Percentiles rank a stretch among this genome's conserved stretches.
Evolutionary conservation across 495 filamentous ascomycete species (phyloP).

Genomic region (Darksidea phi): DNA sequence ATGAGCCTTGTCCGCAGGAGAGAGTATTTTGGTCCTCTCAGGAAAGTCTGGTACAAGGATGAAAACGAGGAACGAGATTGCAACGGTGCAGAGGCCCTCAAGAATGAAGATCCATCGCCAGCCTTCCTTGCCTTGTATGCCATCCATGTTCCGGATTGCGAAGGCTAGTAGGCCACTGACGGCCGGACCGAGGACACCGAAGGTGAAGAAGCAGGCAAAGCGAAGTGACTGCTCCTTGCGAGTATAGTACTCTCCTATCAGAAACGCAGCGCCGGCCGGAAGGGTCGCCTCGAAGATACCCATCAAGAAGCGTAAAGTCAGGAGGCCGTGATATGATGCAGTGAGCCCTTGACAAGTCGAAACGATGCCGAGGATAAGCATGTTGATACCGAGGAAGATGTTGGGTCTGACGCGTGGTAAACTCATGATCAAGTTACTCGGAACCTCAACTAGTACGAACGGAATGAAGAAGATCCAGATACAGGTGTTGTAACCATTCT

Average conservation of each 20-base stretch:
- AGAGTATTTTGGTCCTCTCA: conserved; percentile 23
- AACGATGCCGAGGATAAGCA: conserved; percentile 31
- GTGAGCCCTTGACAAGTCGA: conserved; percentile 28
- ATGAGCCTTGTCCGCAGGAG: conserved; percentile 14
- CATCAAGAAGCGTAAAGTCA: conserved; percentile 31
- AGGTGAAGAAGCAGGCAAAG: conserved; percentile 31
- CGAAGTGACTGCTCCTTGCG: conserved; percentile 30
- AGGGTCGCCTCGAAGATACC: conserved; percentile 36
- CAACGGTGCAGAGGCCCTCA: conserved; percentile 31
- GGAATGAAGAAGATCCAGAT: conserved; percentile 36
- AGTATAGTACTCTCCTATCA: conserved; percentile 30
- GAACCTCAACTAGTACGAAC: conserved; percentile 33
- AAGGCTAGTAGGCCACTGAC: conserved; percentile 32
- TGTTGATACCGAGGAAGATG: conserved; percentile 29
- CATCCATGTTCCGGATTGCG: conserved; percentile 30
- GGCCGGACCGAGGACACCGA: conserved; percentile 28
- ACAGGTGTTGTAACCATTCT: conserved; percentile 26
- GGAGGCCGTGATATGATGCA: conserved; percentile 23
- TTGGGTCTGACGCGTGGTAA: conserved; percentile 30
- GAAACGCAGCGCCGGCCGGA: conserved; percentile 30
- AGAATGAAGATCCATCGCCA: conserved; percentile 38
- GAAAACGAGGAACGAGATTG: conserved; percentile 26
- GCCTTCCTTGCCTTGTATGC: conserved; percentile 27
- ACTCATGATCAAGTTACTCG: conserved; percentile 31
- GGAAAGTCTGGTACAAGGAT: conserved; percentile 33